Conservation (phyloP, 768 basidiomycete species). For the Auricularia heimuer region DNA sequence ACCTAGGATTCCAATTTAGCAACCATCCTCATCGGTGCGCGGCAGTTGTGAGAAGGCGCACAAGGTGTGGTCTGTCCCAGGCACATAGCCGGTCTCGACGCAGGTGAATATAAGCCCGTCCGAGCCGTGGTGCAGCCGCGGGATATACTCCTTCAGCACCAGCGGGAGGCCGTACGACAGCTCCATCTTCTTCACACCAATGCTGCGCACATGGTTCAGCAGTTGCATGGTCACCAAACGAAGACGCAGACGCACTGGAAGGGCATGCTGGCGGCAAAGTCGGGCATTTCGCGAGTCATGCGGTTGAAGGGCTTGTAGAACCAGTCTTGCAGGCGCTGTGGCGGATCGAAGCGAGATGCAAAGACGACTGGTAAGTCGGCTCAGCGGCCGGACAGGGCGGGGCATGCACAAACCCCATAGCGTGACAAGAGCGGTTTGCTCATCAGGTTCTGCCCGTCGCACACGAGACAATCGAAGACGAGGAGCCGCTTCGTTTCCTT, state of each 20-base stretch:
- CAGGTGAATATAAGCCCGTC: slow-evolving; percentile 97
- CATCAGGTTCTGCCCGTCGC: slow-evolving; percentile 84
- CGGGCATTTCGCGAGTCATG: slow-evolving; percentile 59
- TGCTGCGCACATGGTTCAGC: slow-evolving; percentile 33
- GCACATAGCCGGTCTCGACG: slow-evolving; percentile 66
- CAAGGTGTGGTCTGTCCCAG: slow-evolving; percentile 87
- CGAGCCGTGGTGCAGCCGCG: slow-evolving; percentile 78
- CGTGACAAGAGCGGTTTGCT: slow-evolving; percentile 69
- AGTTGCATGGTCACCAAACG: not conserved
- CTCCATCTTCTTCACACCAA: slow-evolving; percentile 80
- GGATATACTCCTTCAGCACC: slow-evolving; percentile 78
- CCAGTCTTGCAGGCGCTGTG: slow-evolving; percentile 68
- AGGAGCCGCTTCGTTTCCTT: slow-evolving; percentile 77
- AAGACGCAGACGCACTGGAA: not conserved
- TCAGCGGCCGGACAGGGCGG: not conserved
- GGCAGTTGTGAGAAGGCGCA: slow-evolving; percentile 26
- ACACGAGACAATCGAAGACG: slow-evolving; percentile 88
- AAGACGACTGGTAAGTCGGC: not conserved
- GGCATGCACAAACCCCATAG: slow-evolving; percentile 60
- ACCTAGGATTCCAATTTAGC: slow-evolving; percentile 32
- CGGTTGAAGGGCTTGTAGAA: slow-evolving; percentile 73
- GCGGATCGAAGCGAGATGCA: not conserved
- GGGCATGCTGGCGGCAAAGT: slow-evolving; percentile 30
- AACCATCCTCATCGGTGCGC: not conserved
- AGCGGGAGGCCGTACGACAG: slow-evolving; percentile 81